Evolutionary conservation across 768 basidiomycete species (phyloP).

Genomic region (Dendrothele bispora): DNA sequence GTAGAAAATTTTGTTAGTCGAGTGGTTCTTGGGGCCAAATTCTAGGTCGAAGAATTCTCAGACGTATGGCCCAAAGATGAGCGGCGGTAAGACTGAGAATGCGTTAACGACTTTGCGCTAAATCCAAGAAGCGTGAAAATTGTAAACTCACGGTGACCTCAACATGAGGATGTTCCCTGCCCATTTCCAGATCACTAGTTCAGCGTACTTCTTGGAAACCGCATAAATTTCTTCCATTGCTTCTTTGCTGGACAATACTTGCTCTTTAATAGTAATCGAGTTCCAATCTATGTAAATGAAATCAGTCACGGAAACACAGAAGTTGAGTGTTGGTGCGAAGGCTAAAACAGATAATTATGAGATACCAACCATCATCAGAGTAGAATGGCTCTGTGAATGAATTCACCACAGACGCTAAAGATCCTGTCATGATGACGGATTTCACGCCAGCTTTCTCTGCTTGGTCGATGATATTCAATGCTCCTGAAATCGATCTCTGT

Average conservation of each 20-base stretch:
- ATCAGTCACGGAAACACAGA: too few species aligned
- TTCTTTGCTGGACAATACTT: conserved; percentile 20
- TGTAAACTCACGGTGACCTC: conserved; percentile 32
- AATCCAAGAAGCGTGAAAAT: neutral
- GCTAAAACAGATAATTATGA: too few species aligned
- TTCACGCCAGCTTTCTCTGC: conserved; percentile 30
- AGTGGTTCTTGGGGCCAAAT: conserved; percentile 11
- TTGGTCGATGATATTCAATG: conserved; percentile 35
- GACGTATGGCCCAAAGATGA: conserved; percentile 32
- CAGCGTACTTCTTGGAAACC: conserved; percentile 38
- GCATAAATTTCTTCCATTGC: conserved; percentile 28
- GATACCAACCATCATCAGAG: neutral
- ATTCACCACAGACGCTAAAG: conserved; percentile 21
- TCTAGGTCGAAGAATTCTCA: conserved; percentile 17
- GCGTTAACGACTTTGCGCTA: neutral
- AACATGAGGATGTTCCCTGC: conserved; percentile 33
- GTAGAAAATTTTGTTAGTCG: conserved; percentile 26
- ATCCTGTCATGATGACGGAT: conserved; percentile 32
- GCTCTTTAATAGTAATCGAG: conserved; percentile 25
- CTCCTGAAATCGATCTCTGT: conserved; percentile 32
- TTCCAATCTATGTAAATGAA: conserved; percentile 41
- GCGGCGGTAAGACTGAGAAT: conserved; percentile 31
- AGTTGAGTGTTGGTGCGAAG: too few species aligned
- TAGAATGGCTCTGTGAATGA: too few species aligned
- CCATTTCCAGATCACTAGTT: conserved; percentile 39